Conservation (phyloP, 2,329 filamentous ascomycete species). For the Aspergillus sp. region DNA sequence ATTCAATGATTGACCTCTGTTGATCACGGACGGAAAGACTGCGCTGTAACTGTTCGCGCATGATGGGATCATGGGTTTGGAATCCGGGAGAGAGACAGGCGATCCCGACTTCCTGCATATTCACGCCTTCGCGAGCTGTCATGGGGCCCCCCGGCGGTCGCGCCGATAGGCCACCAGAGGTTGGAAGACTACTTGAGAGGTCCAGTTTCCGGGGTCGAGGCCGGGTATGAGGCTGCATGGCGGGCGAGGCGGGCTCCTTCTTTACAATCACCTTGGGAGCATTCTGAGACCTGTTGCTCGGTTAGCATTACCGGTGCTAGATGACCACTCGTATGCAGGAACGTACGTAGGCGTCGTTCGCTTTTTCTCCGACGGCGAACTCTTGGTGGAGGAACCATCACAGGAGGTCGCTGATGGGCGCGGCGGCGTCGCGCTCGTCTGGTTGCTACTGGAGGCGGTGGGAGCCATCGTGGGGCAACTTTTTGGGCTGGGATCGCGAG, state of each 20-base stretch:
- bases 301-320: neutral
- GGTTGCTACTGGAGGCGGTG: slow-evolving; percentile 27
- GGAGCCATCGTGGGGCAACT: slow-evolving; percentile 42
- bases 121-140: slow-evolving; percentile 74
- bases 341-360: slow-evolving; percentile 44
- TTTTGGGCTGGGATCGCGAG: slow-evolving; percentile 44
- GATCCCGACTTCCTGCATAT: slow-evolving; percentile 87
- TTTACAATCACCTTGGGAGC: slow-evolving; percentile 87
- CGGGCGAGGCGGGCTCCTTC: slow-evolving; percentile 90
- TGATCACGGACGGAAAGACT: slow-evolving; percentile 92
- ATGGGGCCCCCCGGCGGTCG: slow-evolving; percentile 67
- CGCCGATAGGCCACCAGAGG: slow-evolving; percentile 53
- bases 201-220: slow-evolving; percentile 47
- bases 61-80: slow-evolving; percentile 90
- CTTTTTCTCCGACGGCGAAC: slow-evolving; percentile 35
- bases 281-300: slow-evolving; percentile 28
- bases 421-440: slow-evolving; percentile 34
- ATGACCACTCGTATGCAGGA: slow-evolving; percentile 28
- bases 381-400: slow-evolving; percentile 33
- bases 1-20: slow-evolving; percentile 92
- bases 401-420: slow-evolving; percentile 29
- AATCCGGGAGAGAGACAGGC: slow-evolving; percentile 95
- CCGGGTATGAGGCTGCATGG: slow-evolving; percentile 61
- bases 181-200: slow-evolving; percentile 42
- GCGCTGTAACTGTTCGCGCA: slow-evolving; percentile 92